Base-by-base conservation (phyloP, 169 alveolate species). In the Babesia caballi region DNA sequence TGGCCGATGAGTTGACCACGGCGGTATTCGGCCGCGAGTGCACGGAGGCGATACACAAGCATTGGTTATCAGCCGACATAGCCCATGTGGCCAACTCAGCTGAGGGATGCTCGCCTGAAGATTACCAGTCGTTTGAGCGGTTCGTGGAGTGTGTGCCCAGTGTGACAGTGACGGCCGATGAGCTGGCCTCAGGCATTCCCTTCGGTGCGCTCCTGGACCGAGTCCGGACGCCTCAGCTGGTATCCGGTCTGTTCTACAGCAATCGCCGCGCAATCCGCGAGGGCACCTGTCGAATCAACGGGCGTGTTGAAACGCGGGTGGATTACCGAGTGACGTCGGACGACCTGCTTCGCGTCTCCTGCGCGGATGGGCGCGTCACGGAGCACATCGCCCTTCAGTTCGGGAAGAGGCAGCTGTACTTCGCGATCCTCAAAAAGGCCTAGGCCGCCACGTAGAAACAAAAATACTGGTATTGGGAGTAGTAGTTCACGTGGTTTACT, bases 1-100 rank as follows among this genome's bases (percentile, higher is more conserved):
- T 78, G 83, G 82, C 87, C 19, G 82, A 78, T 32, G 87, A 78
- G 52, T 57, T 78, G 56, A 68, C 87, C 15, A 32, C 77, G 2
- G 27, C 65, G 38, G 25, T 78, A 28, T 78, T 51, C 36, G 83
- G 83, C 28, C 27, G 25, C n/a, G 66, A 68, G 28, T 41, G 12
- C 40, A 74, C 65, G n/a, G 78, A 78, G 15, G 69, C 77, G 46
- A 27, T 78, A 3, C 83, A 67, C 44, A 68, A 78, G 63, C 61
- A 65, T 36, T 67, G 87, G 60, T 32, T 78, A n/a, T 25, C 65
- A 0, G 58, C 67, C 30, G 46, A 66, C 15, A 19, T 59, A 14
- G 53, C 44, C 4, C 42, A 40, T 15, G 9, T 67, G 50, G 19
- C 71, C 27, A 23, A 28, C 17, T 51, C 66, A 17, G n/a, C 21